Conservation (phyloP, 2,329 filamentous ascomycete species). For the Fusarium oxysporum region DNA sequence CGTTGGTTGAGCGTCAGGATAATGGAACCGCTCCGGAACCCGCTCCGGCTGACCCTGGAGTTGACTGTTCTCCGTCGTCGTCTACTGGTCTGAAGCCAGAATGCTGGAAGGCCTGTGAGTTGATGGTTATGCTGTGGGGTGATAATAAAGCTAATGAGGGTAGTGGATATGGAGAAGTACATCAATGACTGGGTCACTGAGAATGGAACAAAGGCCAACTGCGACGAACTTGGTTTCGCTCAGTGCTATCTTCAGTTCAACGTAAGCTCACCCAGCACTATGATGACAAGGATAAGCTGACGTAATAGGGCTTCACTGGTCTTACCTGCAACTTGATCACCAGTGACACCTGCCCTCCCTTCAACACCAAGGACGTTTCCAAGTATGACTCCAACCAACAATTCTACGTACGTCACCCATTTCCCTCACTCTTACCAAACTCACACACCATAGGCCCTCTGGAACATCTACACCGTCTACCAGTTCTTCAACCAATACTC, state of each 20-base stretch:
- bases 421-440: fast-evolving
- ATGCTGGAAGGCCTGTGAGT: slow-evolving; percentile 26
- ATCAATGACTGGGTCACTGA: slow-evolving; percentile 22
- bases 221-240: slow-evolving; percentile 15
- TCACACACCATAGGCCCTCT: not conserved
- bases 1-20: slow-evolving; percentile 4
- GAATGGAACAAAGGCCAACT: slow-evolving; percentile 13
- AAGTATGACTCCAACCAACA: slow-evolving; percentile 27
- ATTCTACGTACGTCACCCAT: not conserved
- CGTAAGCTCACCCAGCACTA: fast-evolving
- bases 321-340: slow-evolving; percentile 22
- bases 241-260: slow-evolving; percentile 24
- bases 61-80: slow-evolving; percentile 11
- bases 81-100: slow-evolving; percentile 16
- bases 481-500: slow-evolving; percentile 33
- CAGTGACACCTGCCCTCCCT: slow-evolving; percentile 24
- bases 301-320: not conserved
- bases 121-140: fast-evolving
- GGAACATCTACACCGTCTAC: slow-evolving; percentile 29
- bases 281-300: fast-evolving
- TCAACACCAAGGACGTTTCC: slow-evolving; percentile 6
- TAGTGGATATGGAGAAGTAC: slow-evolving; percentile 30
- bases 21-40: not conserved
- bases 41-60: not conserved
- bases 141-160: not conserved